Evolutionary conservation across 2,329 filamentous ascomycete genomes (phyloP), one percentile per base, ranked within the genome.

Genomic region (Lizonia empirigonia): DNA sequence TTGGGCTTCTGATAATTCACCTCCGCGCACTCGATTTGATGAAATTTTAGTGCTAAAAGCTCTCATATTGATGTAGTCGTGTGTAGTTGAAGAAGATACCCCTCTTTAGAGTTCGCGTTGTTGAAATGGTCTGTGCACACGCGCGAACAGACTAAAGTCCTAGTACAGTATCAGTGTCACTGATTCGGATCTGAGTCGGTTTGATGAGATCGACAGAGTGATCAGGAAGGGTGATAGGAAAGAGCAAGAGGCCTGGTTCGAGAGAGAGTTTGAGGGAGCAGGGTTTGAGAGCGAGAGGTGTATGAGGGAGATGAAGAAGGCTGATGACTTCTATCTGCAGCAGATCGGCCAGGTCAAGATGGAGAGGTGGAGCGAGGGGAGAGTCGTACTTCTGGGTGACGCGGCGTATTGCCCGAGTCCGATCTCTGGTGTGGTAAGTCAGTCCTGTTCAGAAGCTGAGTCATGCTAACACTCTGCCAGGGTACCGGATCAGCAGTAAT

Each of bases 311-410:
- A 76, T 80, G 74, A 60, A 70, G 22, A 62, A 59, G 1, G 61
- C 71, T 0, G 59, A 74, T 0, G 74, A 80, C 46, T 80, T 78
- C 56, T 80, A 80, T 59, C 75, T 73, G 50, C 70, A 77, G 23
- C 69, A 74, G 15, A 60, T 75, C n/a, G 72, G 67, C 5, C 71
- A 76, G 37, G 67, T 77, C 35, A 71, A 69, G 36, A 66, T 77
- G 55, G 54, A 67, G 2, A 42, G 56, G 2, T 76, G 71, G 69
- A 64, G 62, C 1, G 61, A 65, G 15, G 70, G 71, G 7, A 65
- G 70, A n/a, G 59, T 69, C 6, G 72, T 49, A 6, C 55, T 77
- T 4, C 50, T 76, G 2, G 75, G 74, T 5, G 75, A 77, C 53
- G 72, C 75, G 2, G 75, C 63, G 2, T 73, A 70, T 48, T 72